phyloP scores from a whole-genome alignment of 2,329 filamentous ascomycete species.

The Davidsoniella neocaledoniae region DNA sequence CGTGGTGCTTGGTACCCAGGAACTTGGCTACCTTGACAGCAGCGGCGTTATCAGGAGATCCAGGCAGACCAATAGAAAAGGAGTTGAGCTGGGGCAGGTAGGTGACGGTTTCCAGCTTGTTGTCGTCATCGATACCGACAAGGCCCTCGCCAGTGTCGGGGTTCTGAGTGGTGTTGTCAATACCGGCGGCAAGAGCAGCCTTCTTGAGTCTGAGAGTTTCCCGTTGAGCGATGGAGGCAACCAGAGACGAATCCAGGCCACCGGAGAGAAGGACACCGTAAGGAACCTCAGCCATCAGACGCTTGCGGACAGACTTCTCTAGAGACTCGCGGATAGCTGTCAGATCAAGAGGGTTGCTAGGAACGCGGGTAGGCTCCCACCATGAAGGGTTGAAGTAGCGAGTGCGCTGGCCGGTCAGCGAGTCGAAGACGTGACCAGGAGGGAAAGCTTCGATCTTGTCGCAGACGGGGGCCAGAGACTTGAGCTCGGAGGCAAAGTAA shows the following conservation, averaged over 20 bases:
- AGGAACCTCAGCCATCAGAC: slow-evolving; percentile 95
- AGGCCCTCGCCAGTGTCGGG: slow-evolving; percentile 49
- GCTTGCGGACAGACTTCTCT: slow-evolving; percentile 85
- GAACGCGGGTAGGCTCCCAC: slow-evolving; percentile 72
- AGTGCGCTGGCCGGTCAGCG: slow-evolving; percentile 66
- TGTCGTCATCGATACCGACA: slow-evolving; percentile 86
- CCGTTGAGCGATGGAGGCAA: slow-evolving; percentile 86
- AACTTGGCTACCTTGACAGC: slow-evolving; percentile 89
- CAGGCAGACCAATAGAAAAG: slow-evolving; percentile 92
- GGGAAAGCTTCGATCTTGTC: slow-evolving; percentile 91
- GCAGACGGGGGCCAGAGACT: slow-evolving; percentile 82
- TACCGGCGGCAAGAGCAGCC: slow-evolving; percentile 33
- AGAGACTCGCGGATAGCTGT: slow-evolving; percentile 66
- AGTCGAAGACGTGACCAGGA: slow-evolving; percentile 91
- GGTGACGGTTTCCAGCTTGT: slow-evolving; percentile 76
- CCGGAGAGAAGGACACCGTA: slow-evolving; percentile 93
- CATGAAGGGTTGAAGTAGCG: slow-evolving; percentile 85
- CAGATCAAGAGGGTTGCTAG: slow-evolving; percentile 65
- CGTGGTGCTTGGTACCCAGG: slow-evolving; percentile 93
- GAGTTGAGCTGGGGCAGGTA: slow-evolving; percentile 93
- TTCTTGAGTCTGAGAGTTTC: slow-evolving; percentile 68
- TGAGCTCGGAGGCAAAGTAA: slow-evolving; percentile 95
- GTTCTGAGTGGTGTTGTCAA: slow-evolving; percentile 27
- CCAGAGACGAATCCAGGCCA: slow-evolving; percentile 86
- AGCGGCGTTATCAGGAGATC: slow-evolving; percentile 80